phyloP scores from a whole-genome alignment of 1,139 yeast genomes.

The Geotrichum macrosporum region DNA sequence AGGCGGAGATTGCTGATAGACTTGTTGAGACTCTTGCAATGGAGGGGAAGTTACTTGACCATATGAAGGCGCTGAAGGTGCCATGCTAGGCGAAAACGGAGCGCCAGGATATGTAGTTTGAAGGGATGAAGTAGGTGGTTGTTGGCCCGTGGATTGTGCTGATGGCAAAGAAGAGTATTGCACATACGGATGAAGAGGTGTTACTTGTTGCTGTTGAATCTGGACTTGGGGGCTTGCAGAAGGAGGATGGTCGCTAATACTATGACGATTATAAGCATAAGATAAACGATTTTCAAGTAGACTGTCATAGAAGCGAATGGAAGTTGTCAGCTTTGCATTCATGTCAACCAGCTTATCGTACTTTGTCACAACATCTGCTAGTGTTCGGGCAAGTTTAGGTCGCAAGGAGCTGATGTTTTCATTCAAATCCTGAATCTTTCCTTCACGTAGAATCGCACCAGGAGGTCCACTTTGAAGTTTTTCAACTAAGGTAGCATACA shows the following conservation, averaged over 20 bases:
- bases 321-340: constrained; percentile 78
- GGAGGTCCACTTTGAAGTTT: constrained; percentile 49
- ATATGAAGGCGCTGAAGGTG: constrained; percentile 5
- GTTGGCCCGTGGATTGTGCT: background rate
- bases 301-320: constrained; percentile 72
- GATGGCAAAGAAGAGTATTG: background rate
- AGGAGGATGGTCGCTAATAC: constrained; percentile 18
- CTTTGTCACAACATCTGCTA: constrained; percentile 59
- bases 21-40: background rate
- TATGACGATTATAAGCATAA: constrained; percentile 43
- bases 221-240: too few relatives aligned
- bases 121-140: constrained; percentile 8
- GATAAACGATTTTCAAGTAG: constrained; percentile 64
- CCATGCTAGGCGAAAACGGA: constrained; percentile 8
- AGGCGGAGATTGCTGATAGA: constrained; percentile 2
- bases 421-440: constrained; percentile 59
- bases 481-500: constrained; percentile 67
- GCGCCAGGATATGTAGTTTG: constrained; percentile 2
- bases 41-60: constrained; percentile 1
- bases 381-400: constrained; percentile 68
- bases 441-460: constrained; percentile 57
- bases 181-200: constrained; percentile 1
- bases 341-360: constrained; percentile 70
- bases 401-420: constrained; percentile 59
- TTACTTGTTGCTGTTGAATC: constrained; percentile 7